phyloP scores from a whole-genome alignment of 169 alveolate genomes.

The Plasmodium inui region DNA sequence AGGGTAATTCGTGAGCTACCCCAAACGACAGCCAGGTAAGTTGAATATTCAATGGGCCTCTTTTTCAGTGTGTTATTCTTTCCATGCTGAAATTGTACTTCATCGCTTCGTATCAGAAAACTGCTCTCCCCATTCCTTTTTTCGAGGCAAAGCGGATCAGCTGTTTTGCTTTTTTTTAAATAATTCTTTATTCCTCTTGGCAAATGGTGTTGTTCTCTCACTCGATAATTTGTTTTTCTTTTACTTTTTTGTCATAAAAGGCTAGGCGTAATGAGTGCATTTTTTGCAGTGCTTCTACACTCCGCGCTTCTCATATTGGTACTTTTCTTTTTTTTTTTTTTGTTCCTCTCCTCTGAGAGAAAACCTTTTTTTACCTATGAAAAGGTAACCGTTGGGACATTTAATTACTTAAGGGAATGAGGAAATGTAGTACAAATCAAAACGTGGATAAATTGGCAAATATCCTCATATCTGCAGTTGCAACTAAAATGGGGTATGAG shows the following conservation, averaged over 20 bases:
- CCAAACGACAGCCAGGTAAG: slow-evolving; percentile 98
- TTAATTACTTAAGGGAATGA: neutral
- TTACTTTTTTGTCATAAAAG: neutral
- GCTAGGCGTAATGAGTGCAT: neutral
- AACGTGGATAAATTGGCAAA: neutral
- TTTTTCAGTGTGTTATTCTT: slow-evolving; percentile 37
- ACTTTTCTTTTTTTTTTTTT: too few species aligned
- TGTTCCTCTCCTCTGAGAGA: neutral
- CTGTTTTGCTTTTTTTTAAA: neutral
- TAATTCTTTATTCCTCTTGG: neutral
- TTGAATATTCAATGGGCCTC: slow-evolving; percentile 64
- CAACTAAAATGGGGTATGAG: neutral
- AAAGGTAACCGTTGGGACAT: neutral
- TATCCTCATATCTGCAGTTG: neutral
- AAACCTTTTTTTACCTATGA: neutral
- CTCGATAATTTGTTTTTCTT: neutral
- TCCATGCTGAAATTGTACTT: slow-evolving; percentile 60
- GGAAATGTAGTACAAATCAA: neutral
- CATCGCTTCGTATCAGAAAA: neutral
- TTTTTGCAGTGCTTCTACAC: neutral
- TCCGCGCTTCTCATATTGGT: neutral
- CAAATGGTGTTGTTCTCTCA: neutral
- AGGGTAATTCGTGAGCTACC: slow-evolving; percentile 97
- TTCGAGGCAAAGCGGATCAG: neutral
- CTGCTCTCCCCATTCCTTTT: neutral